These are phyloP conservation scores for Prorocentrum cordatum DNA, from an alignment of 169 alveolate species.

Conservation along the genomic window DNA sequence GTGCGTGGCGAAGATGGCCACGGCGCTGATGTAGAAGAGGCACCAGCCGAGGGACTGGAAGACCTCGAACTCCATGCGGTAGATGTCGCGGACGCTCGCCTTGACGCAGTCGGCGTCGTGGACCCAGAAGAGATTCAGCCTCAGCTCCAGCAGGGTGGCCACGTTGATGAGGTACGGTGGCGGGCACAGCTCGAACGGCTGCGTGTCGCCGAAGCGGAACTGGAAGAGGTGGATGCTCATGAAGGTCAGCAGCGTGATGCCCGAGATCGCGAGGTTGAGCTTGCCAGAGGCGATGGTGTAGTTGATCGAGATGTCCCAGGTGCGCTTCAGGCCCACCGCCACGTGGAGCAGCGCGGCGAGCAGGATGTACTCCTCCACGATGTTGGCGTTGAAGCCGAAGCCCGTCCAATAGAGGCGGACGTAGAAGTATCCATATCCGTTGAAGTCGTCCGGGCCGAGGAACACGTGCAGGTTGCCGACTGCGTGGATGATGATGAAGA, in stretches of 20 bases:
- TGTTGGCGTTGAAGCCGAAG: slow-evolving; percentile 64
- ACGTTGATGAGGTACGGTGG: slow-evolving; percentile 65
- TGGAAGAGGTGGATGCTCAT: slow-evolving; percentile 54
- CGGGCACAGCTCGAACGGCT: slow-evolving; percentile 49
- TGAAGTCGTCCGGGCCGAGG: no score
- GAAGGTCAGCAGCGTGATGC: slow-evolving; percentile 36
- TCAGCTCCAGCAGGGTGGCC: slow-evolving; percentile 31
- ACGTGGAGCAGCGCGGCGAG: slow-evolving; percentile 40
- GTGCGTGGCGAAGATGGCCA: slow-evolving; percentile 59
- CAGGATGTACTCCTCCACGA: slow-evolving; percentile 50
- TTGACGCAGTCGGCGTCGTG: slow-evolving; percentile 41
- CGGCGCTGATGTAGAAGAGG: slow-evolving; percentile 56
- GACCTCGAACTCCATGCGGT: slow-evolving; percentile 66
- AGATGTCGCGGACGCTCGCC: slow-evolving; percentile 59
- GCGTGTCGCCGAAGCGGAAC: background rate
- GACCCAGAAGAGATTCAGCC: slow-evolving; percentile 63
- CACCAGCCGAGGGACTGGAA: slow-evolving; percentile 63
- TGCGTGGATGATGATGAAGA: slow-evolving; percentile 72
- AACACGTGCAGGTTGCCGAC: slow-evolving; percentile 71
- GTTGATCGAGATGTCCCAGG: slow-evolving; percentile 17
- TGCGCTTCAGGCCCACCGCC: slow-evolving; percentile 51
- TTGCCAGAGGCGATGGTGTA: background rate
- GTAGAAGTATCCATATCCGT: no score
- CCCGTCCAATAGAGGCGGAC: slow-evolving; percentile 69
- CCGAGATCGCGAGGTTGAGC: slow-evolving; percentile 28